Evolutionary conservation across 2,329 filamentous ascomycete species (phyloP).

Genomic region (Pyricularia pennisetigena): DNA sequence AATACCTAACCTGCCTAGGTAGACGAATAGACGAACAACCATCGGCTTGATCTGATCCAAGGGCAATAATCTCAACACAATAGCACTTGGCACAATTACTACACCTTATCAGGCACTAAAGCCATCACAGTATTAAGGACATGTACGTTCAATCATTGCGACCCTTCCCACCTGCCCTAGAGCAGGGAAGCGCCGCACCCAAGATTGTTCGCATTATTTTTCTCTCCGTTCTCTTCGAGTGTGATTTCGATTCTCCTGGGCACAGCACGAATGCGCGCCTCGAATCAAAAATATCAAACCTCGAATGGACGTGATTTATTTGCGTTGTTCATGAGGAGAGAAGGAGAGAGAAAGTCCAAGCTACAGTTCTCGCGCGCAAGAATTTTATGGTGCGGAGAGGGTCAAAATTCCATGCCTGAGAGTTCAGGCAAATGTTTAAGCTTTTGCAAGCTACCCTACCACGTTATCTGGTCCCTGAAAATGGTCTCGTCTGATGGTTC

Average conservation of each 20-base stretch:
- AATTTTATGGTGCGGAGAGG: slow-evolving; percentile 3
- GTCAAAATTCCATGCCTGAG: not conserved
- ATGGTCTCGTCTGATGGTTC: not conserved
- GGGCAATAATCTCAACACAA: not conserved
- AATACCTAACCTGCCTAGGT: too few species aligned
- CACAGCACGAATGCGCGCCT: slow-evolving; percentile 21
- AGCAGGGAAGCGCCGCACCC: slow-evolving; percentile 37
- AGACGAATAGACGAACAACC: too few species aligned
- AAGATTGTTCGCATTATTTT: slow-evolving; percentile 36
- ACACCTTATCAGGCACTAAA: not conserved
- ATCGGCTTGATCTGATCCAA: too few species aligned
- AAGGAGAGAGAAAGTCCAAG: slow-evolving; percentile 15
- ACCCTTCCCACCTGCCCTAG: slow-evolving; percentile 28
- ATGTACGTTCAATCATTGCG: slow-evolving; percentile 44
- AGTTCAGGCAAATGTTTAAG: not conserved
- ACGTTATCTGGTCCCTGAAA: not conserved
- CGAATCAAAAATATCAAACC: slow-evolving; percentile 28
- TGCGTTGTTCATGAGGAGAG: slow-evolving; percentile 36
- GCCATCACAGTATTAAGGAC: not conserved
- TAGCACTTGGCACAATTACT: not conserved
- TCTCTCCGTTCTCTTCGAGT: slow-evolving; percentile 36
- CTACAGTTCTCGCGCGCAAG: slow-evolving; percentile 7
- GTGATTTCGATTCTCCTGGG: slow-evolving; percentile 32
- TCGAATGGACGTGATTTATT: slow-evolving; percentile 31
- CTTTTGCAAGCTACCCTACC: not conserved